Base-by-base conservation (phyloP, 176 grass and related monocot genomes). In the Paspalum vaginatum region DNA sequence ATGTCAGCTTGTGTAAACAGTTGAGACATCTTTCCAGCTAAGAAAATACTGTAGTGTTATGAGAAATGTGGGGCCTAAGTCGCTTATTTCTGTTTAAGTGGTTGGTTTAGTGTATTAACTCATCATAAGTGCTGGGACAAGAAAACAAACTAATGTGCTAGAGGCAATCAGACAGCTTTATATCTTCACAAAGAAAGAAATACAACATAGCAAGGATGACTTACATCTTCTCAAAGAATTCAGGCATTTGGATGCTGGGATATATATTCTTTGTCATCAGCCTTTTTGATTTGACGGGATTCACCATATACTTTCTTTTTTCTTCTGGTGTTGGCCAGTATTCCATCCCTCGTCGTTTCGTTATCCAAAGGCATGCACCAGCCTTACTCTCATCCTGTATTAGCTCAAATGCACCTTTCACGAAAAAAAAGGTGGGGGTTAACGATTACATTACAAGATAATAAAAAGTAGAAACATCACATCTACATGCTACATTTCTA, bases 331-430 rank as follows among this genome's bases (percentile, higher is more conserved):
- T 74, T 68, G 92, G 96, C 96, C 93, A 95, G 80, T 99, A 99
- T 61, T 93, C 92, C 86, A 91, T 83, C 48, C 96, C 96, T 91
- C 82, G 93, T 45, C 92, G 86, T 27, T 89, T 95, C 37, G 88
- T 88, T 77, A 99, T 92, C 92, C 90, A 99, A 66, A 99, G 79
- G 89, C 96, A 95, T 70, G 90, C 88, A 84, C 96, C 96, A 88
- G 96, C 88, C 82, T 91, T 99, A 70, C 81, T 99, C 68, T 95
- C 96, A 81, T 99, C 93, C 79, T 84, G 66, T 89, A 99, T 95
- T 75, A 99, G 90, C 82, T 95, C 87, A 76, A 99, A 91, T 72
- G 84, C 68, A 14, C 92, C 96, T 99, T 32, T 32, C 73, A 93
- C 45, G 41, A 24, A 41, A 80, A 75, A 26, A 25, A n/a, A 78